phyloP scores from a whole-genome alignment of 306 rosid genomes.

The Styphnolobium japonicum region DNA sequence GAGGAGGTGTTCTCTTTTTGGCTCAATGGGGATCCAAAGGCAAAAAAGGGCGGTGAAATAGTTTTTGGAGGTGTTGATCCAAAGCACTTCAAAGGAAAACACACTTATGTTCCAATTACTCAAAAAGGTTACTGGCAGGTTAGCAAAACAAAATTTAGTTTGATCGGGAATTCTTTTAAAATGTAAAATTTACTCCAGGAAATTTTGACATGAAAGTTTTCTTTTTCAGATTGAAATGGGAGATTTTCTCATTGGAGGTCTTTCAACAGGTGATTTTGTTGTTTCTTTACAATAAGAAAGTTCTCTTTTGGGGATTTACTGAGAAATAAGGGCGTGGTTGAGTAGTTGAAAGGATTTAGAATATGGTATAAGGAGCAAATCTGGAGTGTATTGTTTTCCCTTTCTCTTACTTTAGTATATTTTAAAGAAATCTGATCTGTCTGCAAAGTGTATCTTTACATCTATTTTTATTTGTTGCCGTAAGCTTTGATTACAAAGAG shows the following conservation, averaged over 20 bases:
- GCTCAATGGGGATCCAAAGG: constrained; percentile 66
- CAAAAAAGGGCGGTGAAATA: constrained; percentile 72
- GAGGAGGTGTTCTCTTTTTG: constrained; percentile 86
- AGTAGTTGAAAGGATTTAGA: constrained; percentile 11
- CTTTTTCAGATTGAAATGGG: constrained; percentile 76
- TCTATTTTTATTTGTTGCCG: neutral
- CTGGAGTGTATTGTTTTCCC: neutral
- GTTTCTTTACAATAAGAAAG: neutral
- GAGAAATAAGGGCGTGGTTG: neutral
- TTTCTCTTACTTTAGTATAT: neutral
- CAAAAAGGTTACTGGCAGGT: constrained; percentile 94
- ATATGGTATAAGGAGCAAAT: neutral
- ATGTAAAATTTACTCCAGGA: neutral
- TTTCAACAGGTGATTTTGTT: constrained; percentile 69
- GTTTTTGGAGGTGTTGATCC: constrained; percentile 77
- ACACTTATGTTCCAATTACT: constrained; percentile 76
- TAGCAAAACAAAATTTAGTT: neutral
- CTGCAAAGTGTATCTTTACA: neutral
- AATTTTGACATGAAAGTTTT: neutral
- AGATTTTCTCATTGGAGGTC: constrained; percentile 62
- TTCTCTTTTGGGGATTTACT: neutral
- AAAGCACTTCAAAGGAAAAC: constrained; percentile 72
- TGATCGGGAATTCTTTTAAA: constrained; percentile 7
- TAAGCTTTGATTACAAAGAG: constrained; percentile 8
- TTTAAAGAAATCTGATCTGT: neutral